Percentiles rank a stretch among this genome's conserved stretches.
Evolutionary conservation across 1,284 basidiomycete species (phyloP).

Genomic region (Rhodotorula sp.): DNA sequence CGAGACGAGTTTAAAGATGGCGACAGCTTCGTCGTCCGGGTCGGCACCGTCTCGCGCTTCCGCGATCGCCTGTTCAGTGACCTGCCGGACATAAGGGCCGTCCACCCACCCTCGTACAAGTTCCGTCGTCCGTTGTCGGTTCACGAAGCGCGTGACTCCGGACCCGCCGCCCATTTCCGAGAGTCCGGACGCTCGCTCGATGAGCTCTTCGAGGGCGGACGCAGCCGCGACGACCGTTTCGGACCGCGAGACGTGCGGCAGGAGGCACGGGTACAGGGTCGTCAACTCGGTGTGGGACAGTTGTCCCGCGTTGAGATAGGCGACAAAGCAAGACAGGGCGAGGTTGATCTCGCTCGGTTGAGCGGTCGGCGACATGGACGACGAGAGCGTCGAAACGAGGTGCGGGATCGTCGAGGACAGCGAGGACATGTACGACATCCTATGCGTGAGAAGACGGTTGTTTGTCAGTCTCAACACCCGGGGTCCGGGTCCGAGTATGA

Average conservation of each 20-base stretch:
- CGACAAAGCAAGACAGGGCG: constrained; percentile 32
- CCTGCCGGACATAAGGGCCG: constrained; percentile 9
- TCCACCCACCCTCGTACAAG: constrained; percentile 36
- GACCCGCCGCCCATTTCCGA: constrained; percentile 10
- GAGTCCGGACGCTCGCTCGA: constrained; percentile 36
- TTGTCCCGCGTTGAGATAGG: constrained; percentile 38
- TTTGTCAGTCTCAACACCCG: neutral
- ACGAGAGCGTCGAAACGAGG: constrained; percentile 36
- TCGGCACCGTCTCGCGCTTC: constrained; percentile 23
- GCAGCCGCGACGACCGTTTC: constrained; percentile 37
- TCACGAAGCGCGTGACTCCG: constrained; percentile 39
- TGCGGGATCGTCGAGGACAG: constrained; percentile 36
- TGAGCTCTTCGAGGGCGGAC: constrained; percentile 43
- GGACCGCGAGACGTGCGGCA: constrained; percentile 27
- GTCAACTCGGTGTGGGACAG: constrained; percentile 32
- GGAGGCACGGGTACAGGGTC: constrained; percentile 42
- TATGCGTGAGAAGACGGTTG: neutral
- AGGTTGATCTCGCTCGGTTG: constrained; percentile 19
- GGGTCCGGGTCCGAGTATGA: neutral
- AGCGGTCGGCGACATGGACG: constrained; percentile 21
- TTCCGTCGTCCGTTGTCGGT: constrained; percentile 28
- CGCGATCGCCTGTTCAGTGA: constrained; percentile 10
- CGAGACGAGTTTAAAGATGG: constrained; percentile 29
- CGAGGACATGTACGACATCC: constrained; percentile 36
- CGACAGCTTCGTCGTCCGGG: constrained; percentile 31